Percentiles rank a stretch among this genome's conserved stretches.
These are phyloP conservation scores for Ilyonectria robusta DNA, from an alignment of 2,329 filamentous ascomycete species.

Conservation along the genomic window DNA sequence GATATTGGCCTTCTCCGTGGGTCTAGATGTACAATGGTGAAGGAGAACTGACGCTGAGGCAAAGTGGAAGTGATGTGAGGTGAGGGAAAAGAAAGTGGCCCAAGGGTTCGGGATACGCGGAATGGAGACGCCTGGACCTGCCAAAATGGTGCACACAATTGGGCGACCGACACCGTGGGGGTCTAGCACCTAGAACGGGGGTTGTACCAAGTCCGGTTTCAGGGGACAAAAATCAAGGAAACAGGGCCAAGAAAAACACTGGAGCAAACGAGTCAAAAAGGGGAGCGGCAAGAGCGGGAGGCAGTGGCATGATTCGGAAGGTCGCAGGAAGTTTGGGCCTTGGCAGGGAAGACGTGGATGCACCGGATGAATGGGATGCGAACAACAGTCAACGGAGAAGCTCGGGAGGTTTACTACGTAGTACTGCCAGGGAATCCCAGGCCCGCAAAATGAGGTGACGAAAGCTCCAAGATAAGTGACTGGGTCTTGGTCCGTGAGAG, in stretches of 20 bases:
- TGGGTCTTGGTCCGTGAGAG: too few relatives aligned
- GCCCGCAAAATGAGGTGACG: background rate
- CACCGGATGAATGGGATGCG: too few relatives aligned
- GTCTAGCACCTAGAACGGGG: background rate
- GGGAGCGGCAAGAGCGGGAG: background rate
- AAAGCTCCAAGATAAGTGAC: background rate
- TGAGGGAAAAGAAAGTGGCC: background rate
- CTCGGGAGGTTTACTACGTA: too few relatives aligned
- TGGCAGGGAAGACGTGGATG: too few relatives aligned
- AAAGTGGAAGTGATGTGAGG: background rate
- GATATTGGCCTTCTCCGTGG: background rate
- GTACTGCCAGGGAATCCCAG: too few relatives aligned
- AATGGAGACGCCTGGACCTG: background rate
- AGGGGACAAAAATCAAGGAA: background rate
- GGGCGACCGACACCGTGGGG: background rate
- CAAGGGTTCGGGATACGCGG: constrained; percentile 7
- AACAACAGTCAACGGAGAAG: too few relatives aligned
- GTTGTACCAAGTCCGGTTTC: background rate
- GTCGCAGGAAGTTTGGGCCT: too few relatives aligned
- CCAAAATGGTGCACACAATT: background rate
- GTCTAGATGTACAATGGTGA: background rate
- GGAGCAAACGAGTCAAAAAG: background rate
- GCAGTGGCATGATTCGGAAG: background rate
- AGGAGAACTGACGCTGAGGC: background rate
- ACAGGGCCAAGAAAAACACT: background rate